Percentiles rank a stretch among this genome's conserved stretches.
These are phyloP conservation scores for Endotrypanum monterogeii DNA, from an alignment of 208 protist genomes.

Conservation along the genomic window DNA sequence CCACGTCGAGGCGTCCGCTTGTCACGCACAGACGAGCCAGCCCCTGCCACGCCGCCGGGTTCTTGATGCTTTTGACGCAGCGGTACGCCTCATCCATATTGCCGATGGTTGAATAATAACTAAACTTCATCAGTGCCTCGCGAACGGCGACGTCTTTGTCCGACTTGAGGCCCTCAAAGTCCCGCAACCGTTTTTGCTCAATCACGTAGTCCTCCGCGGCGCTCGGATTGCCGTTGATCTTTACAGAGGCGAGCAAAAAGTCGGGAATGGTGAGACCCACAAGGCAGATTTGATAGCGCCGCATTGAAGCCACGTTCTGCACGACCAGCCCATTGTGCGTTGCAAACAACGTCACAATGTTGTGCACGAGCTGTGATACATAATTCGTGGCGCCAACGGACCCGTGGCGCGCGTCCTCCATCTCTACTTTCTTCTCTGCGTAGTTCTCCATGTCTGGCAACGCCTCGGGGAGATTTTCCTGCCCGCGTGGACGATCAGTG, in stretches of 20 bases:
- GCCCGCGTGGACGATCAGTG: slow-evolving; percentile 23
- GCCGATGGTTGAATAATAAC: slow-evolving; percentile 95
- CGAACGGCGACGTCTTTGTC: slow-evolving; percentile 87
- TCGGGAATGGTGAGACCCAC: slow-evolving; percentile 93
- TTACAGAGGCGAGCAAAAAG: slow-evolving; percentile 87
- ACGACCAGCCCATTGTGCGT: slow-evolving; percentile 78
- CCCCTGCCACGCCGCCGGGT: slow-evolving; percentile 92
- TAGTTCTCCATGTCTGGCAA: slow-evolving; percentile 89
- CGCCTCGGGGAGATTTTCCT: slow-evolving; percentile 58
- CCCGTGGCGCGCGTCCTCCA: slow-evolving; percentile 34
- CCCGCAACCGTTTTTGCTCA: slow-evolving; percentile 88
- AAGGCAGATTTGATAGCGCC: slow-evolving; percentile 86
- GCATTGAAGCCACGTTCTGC: slow-evolving; percentile 79
- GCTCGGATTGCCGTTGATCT: slow-evolving; percentile 76
- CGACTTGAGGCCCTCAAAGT: slow-evolving; percentile 93
- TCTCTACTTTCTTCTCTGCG: slow-evolving; percentile 50
- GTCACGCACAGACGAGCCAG: slow-evolving; percentile 96
- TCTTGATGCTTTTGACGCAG: slow-evolving; percentile 95
- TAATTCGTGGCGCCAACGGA: slow-evolving; percentile 64
- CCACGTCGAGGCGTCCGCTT: slow-evolving; percentile 93
- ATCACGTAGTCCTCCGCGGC: slow-evolving; percentile 90
- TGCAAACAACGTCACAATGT: slow-evolving; percentile 89
- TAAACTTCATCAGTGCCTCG: slow-evolving; percentile 96
- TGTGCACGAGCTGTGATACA: slow-evolving; percentile 65
- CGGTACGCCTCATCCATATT: slow-evolving; percentile 98